Conservation (phyloP, 2,329 filamentous ascomycete genomes). For the Fusarium armeniacum region DNA sequence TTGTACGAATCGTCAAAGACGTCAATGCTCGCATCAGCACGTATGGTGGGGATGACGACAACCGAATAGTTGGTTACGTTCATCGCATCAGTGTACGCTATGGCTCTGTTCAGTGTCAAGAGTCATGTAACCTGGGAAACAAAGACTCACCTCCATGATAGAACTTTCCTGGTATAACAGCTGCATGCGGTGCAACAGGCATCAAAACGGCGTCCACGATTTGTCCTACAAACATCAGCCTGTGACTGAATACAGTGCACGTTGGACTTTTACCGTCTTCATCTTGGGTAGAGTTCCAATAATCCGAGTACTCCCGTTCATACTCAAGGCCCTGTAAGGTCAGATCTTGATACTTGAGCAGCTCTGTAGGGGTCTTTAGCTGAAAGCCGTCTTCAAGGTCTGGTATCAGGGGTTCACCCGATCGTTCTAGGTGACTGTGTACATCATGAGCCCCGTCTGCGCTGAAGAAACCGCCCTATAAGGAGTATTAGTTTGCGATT, state of each 20-base stretch:
- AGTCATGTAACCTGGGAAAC: accelerated
- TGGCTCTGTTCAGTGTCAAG: neutral
- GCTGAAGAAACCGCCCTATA: constrained; percentile 49
- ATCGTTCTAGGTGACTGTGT: constrained; percentile 63
- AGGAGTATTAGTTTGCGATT: neutral
- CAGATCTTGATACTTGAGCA: constrained; percentile 56
- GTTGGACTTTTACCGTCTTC: constrained; percentile 59
- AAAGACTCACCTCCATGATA: constrained; percentile 49
- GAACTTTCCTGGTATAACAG: constrained; percentile 62
- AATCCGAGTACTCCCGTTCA: constrained; percentile 72
- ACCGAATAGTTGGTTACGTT: constrained; percentile 71
- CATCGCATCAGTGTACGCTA: constrained; percentile 56
- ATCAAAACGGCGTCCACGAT: constrained; percentile 69
- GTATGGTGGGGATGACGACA: constrained; percentile 68
- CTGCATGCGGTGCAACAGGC: constrained; percentile 65
- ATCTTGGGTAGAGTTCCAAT: constrained; percentile 70
- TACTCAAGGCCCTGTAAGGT: constrained; percentile 68
- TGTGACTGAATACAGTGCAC: neutral
- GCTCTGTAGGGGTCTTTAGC: constrained; percentile 44
- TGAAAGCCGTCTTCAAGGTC: constrained; percentile 57
- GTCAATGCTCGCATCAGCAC: constrained; percentile 65
- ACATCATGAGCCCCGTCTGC: constrained; percentile 56
- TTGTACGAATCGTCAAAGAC: constrained; percentile 54
- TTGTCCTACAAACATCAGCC: constrained; percentile 50
- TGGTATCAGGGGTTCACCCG: constrained; percentile 66